Percentiles rank a stretch among this genome's conserved stretches.
Evolutionary conservation across 202 grass and related monocot species (phyloP).

Genomic region (Alloteropsis angusta): DNA sequence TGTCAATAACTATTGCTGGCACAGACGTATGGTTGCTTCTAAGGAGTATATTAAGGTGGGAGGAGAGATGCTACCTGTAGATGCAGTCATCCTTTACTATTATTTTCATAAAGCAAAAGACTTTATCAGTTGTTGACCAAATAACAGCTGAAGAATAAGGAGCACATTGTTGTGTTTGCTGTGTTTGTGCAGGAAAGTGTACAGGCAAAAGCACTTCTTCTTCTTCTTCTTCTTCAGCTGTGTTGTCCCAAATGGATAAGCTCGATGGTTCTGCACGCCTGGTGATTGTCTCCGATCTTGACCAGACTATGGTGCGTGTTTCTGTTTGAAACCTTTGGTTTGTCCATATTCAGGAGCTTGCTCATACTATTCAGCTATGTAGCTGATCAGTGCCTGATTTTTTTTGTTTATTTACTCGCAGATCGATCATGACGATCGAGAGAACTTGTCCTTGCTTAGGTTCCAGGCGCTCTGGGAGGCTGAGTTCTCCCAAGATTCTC

Average conservation of each 20-base stretch:
- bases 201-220: not conserved
- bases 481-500: constrained; percentile 49
- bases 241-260: constrained; percentile 42
- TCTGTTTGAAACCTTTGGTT: not conserved
- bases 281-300: constrained; percentile 79
- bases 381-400: not conserved
- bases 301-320: constrained; percentile 64
- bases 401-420: constrained; percentile 6
- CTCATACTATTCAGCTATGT: not conserved
- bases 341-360: not conserved
- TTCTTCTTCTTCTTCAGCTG: not conserved
- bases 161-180: constrained; percentile 3
- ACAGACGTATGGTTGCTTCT: not conserved
- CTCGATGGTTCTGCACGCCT: constrained; percentile 50
- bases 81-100: not conserved
- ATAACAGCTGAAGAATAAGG: not conserved
- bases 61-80: not conserved
- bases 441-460: constrained; percentile 64
- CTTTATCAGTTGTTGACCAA: not conserved
- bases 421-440: constrained; percentile 65
- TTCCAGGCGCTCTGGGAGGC: constrained; percentile 76
- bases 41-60: not conserved
- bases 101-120: not conserved
- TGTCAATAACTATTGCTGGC: not conserved
- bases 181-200: constrained; percentile 17